These are phyloP conservation scores for Tolypocladium sp. DNA, from an alignment of 2,329 filamentous ascomycete genomes.

Conservation along the genomic window DNA sequence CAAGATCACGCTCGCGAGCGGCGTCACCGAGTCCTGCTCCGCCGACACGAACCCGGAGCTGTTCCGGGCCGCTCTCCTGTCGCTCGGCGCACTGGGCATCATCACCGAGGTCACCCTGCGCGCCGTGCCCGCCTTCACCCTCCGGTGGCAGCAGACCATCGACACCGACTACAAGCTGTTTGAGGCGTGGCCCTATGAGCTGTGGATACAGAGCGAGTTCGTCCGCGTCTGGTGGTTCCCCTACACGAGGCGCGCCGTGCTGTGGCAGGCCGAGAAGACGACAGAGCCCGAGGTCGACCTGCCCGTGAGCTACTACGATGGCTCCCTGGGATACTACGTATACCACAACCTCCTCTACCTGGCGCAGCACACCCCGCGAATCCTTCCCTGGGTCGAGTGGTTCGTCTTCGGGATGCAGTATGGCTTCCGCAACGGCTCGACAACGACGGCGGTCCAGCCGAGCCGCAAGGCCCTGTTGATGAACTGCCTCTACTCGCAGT, in stretches of 20 bases:
- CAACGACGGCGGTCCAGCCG: constrained; percentile 68
- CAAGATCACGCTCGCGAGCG: constrained; percentile 74
- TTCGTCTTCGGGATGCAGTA: constrained; percentile 98
- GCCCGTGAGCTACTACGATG: constrained; percentile 69
- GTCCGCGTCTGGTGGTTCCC: constrained; percentile 97
- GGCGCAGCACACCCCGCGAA: constrained; percentile 65
- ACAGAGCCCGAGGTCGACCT: constrained; percentile 50
- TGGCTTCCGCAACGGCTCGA: constrained; percentile 65
- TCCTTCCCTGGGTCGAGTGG: constrained; percentile 87
- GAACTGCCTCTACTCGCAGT: constrained; percentile 98
- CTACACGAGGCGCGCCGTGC: constrained; percentile 76
- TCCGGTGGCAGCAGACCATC: constrained; percentile 78
- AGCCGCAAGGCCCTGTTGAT: constrained; percentile 76
- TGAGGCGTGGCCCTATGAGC: constrained; percentile 56
- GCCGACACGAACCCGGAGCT: constrained; percentile 63
- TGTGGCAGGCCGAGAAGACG: constrained; percentile 83
- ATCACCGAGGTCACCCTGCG: constrained; percentile 83
- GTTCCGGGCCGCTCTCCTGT: constrained; percentile 81
- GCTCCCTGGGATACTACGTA: constrained; percentile 71
- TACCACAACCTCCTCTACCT: constrained; percentile 88
- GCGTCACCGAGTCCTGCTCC: constrained; percentile 61
- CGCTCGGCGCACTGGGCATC: constrained; percentile 82
- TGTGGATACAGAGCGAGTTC: constrained; percentile 84
- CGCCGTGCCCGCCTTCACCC: constrained; percentile 70
- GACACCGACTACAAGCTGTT: constrained; percentile 62